Conservation (phyloP, 1,284 basidiomycete species). For the Macrocystidia cucumis region DNA sequence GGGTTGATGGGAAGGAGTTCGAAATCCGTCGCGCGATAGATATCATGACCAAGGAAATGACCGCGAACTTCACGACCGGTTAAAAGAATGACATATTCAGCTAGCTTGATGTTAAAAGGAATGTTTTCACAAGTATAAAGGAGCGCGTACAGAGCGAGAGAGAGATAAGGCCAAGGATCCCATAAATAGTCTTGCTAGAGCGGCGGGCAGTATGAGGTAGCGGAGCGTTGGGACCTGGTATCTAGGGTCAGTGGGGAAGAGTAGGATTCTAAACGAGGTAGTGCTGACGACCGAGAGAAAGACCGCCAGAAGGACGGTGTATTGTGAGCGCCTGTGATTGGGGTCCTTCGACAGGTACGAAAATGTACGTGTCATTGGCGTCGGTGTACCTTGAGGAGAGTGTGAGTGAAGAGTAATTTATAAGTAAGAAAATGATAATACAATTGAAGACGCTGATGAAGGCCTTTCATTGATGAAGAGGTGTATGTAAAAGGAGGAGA, state of each 20-base stretch:
- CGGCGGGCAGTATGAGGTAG: conserved; percentile 47
- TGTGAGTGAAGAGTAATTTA: conserved; percentile 23
- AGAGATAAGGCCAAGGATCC: conserved; percentile 82
- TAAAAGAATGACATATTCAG: conserved; percentile 90
- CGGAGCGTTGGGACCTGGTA: conserved; percentile 48
- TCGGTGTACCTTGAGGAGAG: conserved; percentile 46
- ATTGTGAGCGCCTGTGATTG: conserved; percentile 63
- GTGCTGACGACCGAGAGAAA: conserved; percentile 58
- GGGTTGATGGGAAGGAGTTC: conserved; percentile 84
- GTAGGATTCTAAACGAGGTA: background rate
- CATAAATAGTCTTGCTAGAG: conserved; percentile 64
- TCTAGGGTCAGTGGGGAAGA: too few relatives aligned
- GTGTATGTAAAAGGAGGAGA: conserved; percentile 9
- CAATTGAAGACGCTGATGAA: conserved; percentile 69
- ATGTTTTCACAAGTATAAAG: conserved; percentile 1
- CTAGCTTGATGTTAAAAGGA: conserved; percentile 20
- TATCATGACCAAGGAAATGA: conserved; percentile 75
- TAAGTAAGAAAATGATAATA: conserved; percentile 38
- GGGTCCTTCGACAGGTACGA: conserved; percentile 57
- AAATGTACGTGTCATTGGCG: conserved; percentile 68
- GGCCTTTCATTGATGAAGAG: conserved; percentile 44
- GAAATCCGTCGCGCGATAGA: conserved; percentile 90
- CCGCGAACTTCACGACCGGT: conserved; percentile 80
- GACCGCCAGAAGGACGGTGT: conserved; percentile 64
- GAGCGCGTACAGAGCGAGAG: conserved; percentile 69